Evolutionary conservation across 2,329 filamentous ascomycete genomes (phyloP).

Genomic region (Fusarium goolgardi): DNA sequence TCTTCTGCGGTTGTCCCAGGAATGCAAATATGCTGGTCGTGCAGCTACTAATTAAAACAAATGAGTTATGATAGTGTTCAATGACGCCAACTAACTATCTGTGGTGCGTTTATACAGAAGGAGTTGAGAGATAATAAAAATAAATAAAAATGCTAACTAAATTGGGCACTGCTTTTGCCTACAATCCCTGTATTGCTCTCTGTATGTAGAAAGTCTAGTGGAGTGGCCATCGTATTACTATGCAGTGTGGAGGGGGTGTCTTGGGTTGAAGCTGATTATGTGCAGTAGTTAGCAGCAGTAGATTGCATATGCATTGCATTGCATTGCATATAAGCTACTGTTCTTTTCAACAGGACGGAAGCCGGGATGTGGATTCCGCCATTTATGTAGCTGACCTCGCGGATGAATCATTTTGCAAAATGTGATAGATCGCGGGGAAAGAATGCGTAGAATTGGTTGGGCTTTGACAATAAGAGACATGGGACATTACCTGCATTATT

Average conservation of each 20-base stretch:
- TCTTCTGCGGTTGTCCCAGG: slow-evolving; percentile 6
- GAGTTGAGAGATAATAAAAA: slow-evolving; percentile 5
- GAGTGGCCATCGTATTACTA: background rate
- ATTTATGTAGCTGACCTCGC: background rate
- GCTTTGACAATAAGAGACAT: background rate
- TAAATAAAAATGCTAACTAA: background rate
- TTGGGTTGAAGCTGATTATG: background rate
- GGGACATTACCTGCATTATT: background rate
- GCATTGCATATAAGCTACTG: slow-evolving; percentile 2
- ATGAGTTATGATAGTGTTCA: background rate
- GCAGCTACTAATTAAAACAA: background rate
- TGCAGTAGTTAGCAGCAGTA: background rate
- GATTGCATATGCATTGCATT: background rate
- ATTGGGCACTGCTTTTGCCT: background rate
- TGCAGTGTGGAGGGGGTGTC: background rate
- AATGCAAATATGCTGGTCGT: slow-evolving; percentile 12
- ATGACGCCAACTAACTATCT: slow-evolving; percentile 14
- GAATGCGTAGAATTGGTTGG: slow-evolving; percentile 20
- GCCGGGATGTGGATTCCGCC: background rate
- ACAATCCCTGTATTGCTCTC: background rate
- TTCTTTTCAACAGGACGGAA: background rate
- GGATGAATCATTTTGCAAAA: slow-evolving; percentile 16
- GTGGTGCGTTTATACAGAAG: background rate
- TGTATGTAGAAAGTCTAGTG: background rate
- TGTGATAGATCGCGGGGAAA: slow-evolving; percentile 37